A percentile compares a stretch with the other conserved stretches of the same genome.
Evolutionary conservation across 2,329 filamentous ascomycete genomes (phyloP).

Genomic region (Aspergillus melleus): DNA sequence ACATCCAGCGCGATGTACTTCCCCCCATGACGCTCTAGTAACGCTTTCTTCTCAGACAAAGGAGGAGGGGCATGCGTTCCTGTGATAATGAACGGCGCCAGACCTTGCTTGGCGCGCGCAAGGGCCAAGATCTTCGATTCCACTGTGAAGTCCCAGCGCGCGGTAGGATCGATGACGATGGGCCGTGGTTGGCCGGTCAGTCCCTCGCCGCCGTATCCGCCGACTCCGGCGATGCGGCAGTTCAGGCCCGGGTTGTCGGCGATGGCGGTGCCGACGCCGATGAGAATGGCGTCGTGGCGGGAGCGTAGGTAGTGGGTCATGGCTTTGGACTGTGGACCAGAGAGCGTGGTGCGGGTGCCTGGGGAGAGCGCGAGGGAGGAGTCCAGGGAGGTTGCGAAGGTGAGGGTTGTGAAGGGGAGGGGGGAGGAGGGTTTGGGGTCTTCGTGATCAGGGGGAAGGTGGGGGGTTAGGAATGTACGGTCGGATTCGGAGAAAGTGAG

Average conservation of each 20-base stretch:
- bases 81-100: slow-evolving; percentile 69
- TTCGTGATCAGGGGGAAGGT: slow-evolving; percentile 6
- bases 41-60: slow-evolving; percentile 13
- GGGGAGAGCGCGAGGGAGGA: slow-evolving; percentile 71
- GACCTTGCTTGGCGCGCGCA: slow-evolving; percentile 62
- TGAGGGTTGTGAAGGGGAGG: slow-evolving; percentile 67
- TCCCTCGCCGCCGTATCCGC: slow-evolving; percentile 52
- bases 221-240: slow-evolving; percentile 67
- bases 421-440: not conserved
- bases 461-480: slow-evolving; percentile 8
- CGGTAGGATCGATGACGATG: slow-evolving; percentile 73
- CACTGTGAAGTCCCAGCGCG: slow-evolving; percentile 64
- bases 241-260: slow-evolving; percentile 86
- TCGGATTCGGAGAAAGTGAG: slow-evolving; percentile 4
- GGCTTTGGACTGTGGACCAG: slow-evolving; percentile 77
- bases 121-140: slow-evolving; percentile 66
- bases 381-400: slow-evolving; percentile 86
- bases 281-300: slow-evolving; percentile 77
- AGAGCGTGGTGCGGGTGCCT: slow-evolving; percentile 73
- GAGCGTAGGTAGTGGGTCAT: slow-evolving; percentile 95
- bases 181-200: slow-evolving; percentile 68
- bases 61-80: slow-evolving; percentile 7
- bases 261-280: slow-evolving; percentile 80
- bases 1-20: slow-evolving; percentile 31
- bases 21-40: slow-evolving; percentile 32